These are phyloP conservation scores for Arachis hypogaea DNA, from an alignment of 306 rosid genomes.

Conservation along the genomic window DNA sequence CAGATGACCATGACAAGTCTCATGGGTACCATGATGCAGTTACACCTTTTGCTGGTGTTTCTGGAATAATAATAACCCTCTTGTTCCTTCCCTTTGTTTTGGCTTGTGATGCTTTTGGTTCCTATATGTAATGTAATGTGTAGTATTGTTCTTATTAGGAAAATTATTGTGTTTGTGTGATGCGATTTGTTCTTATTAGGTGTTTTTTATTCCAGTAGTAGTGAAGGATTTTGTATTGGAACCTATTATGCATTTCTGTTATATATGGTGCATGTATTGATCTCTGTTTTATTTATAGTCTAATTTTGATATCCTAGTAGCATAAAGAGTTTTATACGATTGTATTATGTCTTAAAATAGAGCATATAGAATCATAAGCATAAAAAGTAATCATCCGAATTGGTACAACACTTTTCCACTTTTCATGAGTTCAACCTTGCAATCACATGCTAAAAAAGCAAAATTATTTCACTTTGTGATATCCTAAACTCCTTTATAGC, in stretches of 20 bases:
- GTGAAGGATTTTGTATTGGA: background rate
- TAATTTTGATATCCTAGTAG: too few relatives aligned
- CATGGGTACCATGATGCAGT: conserved; percentile 29
- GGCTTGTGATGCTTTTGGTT: conserved; percentile 25
- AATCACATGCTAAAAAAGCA: background rate
- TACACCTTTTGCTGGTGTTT: conserved; percentile 28
- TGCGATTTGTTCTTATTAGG: background rate
- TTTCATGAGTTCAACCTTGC: background rate
- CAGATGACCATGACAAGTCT: conserved; percentile 36
- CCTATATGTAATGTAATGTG: background rate
- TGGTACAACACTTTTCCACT: background rate
- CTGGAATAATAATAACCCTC: background rate
- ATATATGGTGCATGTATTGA: too few relatives aligned
- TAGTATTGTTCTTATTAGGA: background rate
- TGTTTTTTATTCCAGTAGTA: background rate
- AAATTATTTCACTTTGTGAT: background rate
- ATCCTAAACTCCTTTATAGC: background rate
- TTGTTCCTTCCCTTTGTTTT: conserved; percentile 38
- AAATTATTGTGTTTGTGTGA: background rate
- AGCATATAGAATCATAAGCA: background rate
- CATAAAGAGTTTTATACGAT: too few relatives aligned
- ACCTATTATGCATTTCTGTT: background rate
- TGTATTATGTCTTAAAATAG: background rate
- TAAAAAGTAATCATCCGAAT: background rate
- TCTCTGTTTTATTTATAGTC: too few relatives aligned